Conservation (phyloP, 1,284 basidiomycete species). For the Irpex rosettiformis region DNA sequence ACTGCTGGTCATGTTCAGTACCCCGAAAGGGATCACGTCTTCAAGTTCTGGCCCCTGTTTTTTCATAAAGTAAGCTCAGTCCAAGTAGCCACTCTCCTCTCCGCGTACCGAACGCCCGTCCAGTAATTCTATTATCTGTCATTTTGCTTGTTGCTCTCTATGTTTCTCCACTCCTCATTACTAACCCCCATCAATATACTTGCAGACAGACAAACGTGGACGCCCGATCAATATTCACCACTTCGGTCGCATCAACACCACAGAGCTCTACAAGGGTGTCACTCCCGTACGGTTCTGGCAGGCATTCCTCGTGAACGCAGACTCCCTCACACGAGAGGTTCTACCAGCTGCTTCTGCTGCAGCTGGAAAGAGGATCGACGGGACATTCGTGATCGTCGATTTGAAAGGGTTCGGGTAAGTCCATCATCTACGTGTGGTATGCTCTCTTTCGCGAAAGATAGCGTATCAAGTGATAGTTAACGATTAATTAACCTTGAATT, state of each 20-base stretch:
- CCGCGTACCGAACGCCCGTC: not conserved
- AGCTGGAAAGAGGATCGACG: constrained; percentile 46
- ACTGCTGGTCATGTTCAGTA: too few species aligned
- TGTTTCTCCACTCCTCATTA: not conserved
- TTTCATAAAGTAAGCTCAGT: constrained; percentile 60
- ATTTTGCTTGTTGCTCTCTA: not conserved
- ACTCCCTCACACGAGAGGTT: constrained; percentile 59
- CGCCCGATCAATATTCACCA: constrained; percentile 65
- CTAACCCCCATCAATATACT: not conserved
- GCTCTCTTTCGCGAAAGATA: too few species aligned
- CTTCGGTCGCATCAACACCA: constrained; percentile 57
- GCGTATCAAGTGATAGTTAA: not conserved
- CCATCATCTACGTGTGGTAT: too few species aligned
- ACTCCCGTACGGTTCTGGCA: constrained; percentile 64
- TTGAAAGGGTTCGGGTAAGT: constrained; percentile 63
- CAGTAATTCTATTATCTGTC: not conserved
- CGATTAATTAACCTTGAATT: not conserved
- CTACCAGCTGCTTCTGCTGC: constrained; percentile 58
- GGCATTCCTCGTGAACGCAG: constrained; percentile 56
- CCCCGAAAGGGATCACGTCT: constrained; percentile 61
- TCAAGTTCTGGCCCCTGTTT: constrained; percentile 70
- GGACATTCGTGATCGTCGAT: constrained; percentile 62
- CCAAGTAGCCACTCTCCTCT: not conserved
- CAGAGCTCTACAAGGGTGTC: constrained; percentile 56
- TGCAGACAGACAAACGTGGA: constrained; percentile 64